A percentile compares a stretch with the other conserved stretches of the same genome.
Conservation (phyloP, 768 basidiomycete species). For the Hericium erinaceus region DNA sequence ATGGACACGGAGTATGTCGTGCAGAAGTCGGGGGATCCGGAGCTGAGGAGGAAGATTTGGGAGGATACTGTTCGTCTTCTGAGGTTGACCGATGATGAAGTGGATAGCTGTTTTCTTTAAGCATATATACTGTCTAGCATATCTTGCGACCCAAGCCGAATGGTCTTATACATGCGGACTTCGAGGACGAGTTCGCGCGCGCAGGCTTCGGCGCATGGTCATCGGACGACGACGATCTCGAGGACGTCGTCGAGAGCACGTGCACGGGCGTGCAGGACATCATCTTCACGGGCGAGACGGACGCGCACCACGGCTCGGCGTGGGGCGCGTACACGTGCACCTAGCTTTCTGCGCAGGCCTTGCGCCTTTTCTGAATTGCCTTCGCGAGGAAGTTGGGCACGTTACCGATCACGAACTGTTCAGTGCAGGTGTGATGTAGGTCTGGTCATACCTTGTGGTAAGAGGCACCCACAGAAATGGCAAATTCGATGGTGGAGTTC, state of each 20-base stretch:
- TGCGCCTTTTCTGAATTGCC: too few species aligned
- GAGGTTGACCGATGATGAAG: background rate
- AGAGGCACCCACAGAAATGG: too few species aligned
- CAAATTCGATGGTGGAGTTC: too few species aligned
- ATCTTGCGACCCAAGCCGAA: too few species aligned
- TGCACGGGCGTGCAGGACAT: constrained; percentile 56
- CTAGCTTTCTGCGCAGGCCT: too few species aligned
- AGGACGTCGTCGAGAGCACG: constrained; percentile 11
- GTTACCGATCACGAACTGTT: too few species aligned
- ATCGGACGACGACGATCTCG: constrained; percentile 20
- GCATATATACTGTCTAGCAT: background rate
- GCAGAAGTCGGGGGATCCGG: background rate
- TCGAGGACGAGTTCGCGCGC: constrained; percentile 16
- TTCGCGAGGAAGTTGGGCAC: too few species aligned
- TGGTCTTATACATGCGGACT: constrained; percentile 8
- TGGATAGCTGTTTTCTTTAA: background rate
- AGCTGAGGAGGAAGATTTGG: background rate
- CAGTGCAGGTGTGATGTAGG: too few species aligned
- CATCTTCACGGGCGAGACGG: constrained; percentile 54
- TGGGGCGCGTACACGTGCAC: constrained; percentile 21
- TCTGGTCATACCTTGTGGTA: too few species aligned
- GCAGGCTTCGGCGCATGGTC: constrained; percentile 4
- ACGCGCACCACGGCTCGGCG: constrained; percentile 27
- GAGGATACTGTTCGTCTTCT: background rate
- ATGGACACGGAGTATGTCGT: background rate